These are phyloP conservation scores for Stevia rebaudiana DNA, from an alignment of 140 eudicot genomes.

Conservation along the genomic window DNA sequence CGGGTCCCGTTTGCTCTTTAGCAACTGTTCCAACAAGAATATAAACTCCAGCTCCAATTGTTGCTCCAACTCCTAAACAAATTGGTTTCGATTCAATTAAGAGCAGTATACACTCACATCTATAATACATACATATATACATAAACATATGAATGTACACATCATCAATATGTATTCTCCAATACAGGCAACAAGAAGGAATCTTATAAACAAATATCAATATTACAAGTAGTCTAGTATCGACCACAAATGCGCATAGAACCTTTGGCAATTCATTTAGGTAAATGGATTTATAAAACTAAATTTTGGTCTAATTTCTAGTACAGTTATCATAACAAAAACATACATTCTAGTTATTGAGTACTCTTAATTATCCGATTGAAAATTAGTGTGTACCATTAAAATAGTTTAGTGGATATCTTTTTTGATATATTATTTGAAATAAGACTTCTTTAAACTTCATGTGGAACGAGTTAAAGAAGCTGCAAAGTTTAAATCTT, in stretches of 20 bases:
- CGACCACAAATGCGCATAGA: too few species aligned
- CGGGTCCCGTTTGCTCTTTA: slow-evolving; percentile 93
- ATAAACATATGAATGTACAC: not conserved
- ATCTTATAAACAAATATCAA: not conserved
- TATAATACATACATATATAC: not conserved
- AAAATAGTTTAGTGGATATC: too few species aligned
- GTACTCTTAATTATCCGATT: too few species aligned
- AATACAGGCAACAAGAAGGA: not conserved
- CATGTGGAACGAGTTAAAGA: too few species aligned
- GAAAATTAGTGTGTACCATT: too few species aligned
- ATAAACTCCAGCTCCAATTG: slow-evolving; percentile 98
- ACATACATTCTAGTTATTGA: too few species aligned
- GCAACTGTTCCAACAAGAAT: slow-evolving; percentile 98
- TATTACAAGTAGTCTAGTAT: not conserved
- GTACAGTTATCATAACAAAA: too few species aligned
- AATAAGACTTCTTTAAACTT: too few species aligned
- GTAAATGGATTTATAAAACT: too few species aligned
- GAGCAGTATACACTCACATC: not conserved
- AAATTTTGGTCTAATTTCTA: too few species aligned
- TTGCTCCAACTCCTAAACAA: slow-evolving; percentile 86
- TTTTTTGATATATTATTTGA: too few species aligned
- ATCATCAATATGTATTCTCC: not conserved
- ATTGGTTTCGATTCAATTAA: slow-evolving; percentile 2
- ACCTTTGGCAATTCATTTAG: too few species aligned
- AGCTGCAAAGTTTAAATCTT: not conserved